Evolutionary conservation across 352 stramenopile species (phyloP).

Genomic region (Thraustochytrium sp.): DNA sequence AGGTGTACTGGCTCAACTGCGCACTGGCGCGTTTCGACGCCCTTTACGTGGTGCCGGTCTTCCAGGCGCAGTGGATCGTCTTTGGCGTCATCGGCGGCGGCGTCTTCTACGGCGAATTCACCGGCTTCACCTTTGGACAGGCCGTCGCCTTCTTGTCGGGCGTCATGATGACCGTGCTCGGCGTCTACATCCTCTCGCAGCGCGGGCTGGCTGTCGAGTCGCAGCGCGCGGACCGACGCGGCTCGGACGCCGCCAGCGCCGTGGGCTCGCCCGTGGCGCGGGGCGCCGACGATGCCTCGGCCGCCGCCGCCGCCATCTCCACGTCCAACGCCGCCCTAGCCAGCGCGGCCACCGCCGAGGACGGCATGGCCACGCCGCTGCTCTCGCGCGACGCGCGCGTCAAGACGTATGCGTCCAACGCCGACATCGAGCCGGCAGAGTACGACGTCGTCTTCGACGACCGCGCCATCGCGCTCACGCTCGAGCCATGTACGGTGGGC

Average conservation of each 20-base stretch:
- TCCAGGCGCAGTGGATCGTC: slow-evolving; percentile 46
- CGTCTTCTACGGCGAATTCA: slow-evolving; percentile 42
- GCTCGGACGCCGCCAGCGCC: too few species aligned
- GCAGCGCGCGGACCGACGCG: too few species aligned
- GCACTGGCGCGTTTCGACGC: slow-evolving; percentile 41
- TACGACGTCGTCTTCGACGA: slow-evolving; percentile 32
- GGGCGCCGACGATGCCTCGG: neutral
- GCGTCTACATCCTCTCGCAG: slow-evolving; percentile 47
- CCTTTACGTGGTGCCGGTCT: slow-evolving; percentile 47
- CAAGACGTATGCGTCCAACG: neutral
- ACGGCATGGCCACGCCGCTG: slow-evolving; percentile 1
- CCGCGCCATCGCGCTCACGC: neutral
- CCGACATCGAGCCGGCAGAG: neutral
- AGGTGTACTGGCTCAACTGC: slow-evolving; percentile 42
- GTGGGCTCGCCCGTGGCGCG: neutral
- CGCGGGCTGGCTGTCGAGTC: neutral
- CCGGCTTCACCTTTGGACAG: slow-evolving; percentile 32
- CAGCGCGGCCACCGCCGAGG: neutral
- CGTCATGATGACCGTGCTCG: slow-evolving; percentile 18
- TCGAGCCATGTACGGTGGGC: neutral
- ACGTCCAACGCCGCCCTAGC: neutral
- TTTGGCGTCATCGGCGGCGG: slow-evolving; percentile 40
- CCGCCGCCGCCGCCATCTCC: too few species aligned
- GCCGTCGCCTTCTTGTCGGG: slow-evolving; percentile 22
- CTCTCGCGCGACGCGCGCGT: neutral